Evolutionary conservation across 1,284 basidiomycete species (phyloP).

Genomic region (Ustilago curta): DNA sequence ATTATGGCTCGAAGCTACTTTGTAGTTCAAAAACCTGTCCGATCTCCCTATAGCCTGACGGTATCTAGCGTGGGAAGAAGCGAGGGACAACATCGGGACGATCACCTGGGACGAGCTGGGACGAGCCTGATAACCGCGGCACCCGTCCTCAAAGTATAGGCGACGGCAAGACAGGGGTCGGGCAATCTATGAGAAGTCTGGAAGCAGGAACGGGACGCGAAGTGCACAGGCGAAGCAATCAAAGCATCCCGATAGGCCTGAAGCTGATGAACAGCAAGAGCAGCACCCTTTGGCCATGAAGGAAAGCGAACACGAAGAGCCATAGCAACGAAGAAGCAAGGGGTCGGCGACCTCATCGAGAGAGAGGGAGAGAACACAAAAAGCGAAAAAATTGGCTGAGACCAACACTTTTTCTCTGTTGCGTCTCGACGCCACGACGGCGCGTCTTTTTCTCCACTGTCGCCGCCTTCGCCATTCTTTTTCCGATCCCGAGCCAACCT

Average conservation of each 20-base stretch:
- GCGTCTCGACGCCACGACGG: neutral
- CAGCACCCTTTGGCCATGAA: neutral
- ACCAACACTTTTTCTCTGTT: constrained; percentile 11
- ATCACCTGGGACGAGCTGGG: neutral
- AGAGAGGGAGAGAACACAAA: too few relatives aligned
- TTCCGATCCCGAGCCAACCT: too few relatives aligned
- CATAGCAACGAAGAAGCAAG: constrained; percentile 5
- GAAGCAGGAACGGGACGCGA: neutral
- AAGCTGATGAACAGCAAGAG: neutral
- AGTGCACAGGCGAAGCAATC: neutral
- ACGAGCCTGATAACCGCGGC: neutral
- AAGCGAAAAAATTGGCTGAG: neutral
- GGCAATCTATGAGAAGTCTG: neutral
- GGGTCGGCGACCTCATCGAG: neutral
- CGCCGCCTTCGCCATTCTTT: neutral
- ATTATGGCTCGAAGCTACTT: neutral
- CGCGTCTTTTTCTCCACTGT: neutral
- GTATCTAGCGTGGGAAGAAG: neutral
- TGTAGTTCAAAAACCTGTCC: neutral
- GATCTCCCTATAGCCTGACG: neutral
- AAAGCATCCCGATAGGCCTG: neutral
- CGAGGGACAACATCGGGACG: neutral
- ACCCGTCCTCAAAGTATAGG: neutral
- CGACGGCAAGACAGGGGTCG: neutral
- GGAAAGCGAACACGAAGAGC: constrained; percentile 1